Percentiles rank a stretch among this genome's conserved stretches.
These are phyloP conservation scores for Lantana camara DNA, from an alignment of 257 asterid species.

Conservation along the genomic window DNA sequence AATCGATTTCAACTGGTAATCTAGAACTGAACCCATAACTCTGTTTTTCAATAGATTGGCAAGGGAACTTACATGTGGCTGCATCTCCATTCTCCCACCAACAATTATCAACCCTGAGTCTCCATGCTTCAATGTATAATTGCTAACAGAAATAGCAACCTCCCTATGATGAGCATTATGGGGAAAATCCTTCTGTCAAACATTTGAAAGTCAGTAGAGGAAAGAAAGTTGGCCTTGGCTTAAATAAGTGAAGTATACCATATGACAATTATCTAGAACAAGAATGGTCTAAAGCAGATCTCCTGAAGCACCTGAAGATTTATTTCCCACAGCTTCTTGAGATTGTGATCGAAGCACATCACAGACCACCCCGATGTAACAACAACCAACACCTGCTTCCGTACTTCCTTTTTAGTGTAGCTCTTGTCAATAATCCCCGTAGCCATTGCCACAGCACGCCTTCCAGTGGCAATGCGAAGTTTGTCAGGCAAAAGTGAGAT, in stretches of 20 bases:
- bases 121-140: slow-evolving; percentile 91
- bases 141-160: slow-evolving; percentile 81
- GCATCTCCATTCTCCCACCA: slow-evolving; percentile 99
- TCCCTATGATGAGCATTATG: slow-evolving; percentile 98
- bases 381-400: slow-evolving; percentile 89
- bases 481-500: slow-evolving; percentile 92
- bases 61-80: slow-evolving; percentile 76
- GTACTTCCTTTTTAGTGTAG: slow-evolving; percentile 67
- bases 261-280: slow-evolving; percentile 15
- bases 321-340: slow-evolving; percentile 90
- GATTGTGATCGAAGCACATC: slow-evolving; percentile 99
- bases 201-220: slow-evolving; percentile 25
- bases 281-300: slow-evolving; percentile 15
- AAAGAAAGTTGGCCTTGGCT: slow-evolving; percentile 10
- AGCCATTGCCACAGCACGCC: slow-evolving; percentile 98
- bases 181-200: slow-evolving; percentile 85
- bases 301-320: slow-evolving; percentile 73
- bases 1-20: slow-evolving; percentile 17
- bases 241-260: slow-evolving; percentile 3
- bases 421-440: slow-evolving; percentile 78
- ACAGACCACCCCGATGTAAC: slow-evolving; percentile 97
- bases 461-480: slow-evolving; percentile 82
- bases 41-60: slow-evolving; percentile 11
- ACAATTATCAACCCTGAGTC: slow-evolving; percentile 90
- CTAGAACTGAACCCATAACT: slow-evolving; percentile 20